These are phyloP conservation scores for Aspergillus floridensis DNA, from an alignment of 2,329 filamentous ascomycete genomes.

Conservation along the genomic window DNA sequence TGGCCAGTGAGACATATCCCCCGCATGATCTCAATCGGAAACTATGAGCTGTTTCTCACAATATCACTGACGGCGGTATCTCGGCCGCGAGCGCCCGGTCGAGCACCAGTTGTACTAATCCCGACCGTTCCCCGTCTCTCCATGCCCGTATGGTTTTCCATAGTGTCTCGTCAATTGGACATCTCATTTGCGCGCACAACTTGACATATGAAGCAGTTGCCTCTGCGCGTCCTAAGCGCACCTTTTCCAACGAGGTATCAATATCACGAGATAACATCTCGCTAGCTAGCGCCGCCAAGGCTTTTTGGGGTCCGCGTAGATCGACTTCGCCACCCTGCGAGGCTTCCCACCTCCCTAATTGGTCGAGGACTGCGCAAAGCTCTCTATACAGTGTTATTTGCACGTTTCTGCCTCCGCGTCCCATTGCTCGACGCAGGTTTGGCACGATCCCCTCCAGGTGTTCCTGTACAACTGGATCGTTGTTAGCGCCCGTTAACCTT, in stretches of 20 bases:
- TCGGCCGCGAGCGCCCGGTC: constrained; percentile 28
- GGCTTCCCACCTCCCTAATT: constrained; percentile 28
- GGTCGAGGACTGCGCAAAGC: constrained; percentile 33
- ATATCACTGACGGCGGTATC: constrained; percentile 2
- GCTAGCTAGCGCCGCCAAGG: constrained; percentile 29
- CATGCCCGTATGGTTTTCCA: constrained; percentile 30
- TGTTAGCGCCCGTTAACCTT: constrained; percentile 20
- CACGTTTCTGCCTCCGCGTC: constrained; percentile 34
- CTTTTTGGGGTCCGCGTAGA: constrained; percentile 24
- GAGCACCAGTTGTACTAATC: constrained; percentile 34
- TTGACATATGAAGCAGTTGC: constrained; percentile 34
- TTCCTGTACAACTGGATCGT: constrained; percentile 29
- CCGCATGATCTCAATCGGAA: background rate
- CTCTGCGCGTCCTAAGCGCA: constrained; percentile 39
- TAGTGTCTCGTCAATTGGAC: constrained; percentile 22
- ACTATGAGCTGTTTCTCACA: background rate
- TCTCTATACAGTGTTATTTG: constrained; percentile 36
- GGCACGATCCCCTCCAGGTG: constrained; percentile 31
- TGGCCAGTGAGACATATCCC: background rate
- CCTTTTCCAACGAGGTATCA: constrained; percentile 35
- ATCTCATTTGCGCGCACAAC: constrained; percentile 22
- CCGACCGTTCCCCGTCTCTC: constrained; percentile 41
- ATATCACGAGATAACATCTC: constrained; percentile 33
- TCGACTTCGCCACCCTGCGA: constrained; percentile 14
- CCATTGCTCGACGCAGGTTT: constrained; percentile 30